These are phyloP conservation scores for Metschnikowia drakensbergensis DNA, from an alignment of 805 yeast genomes.

Conservation along the genomic window DNA sequence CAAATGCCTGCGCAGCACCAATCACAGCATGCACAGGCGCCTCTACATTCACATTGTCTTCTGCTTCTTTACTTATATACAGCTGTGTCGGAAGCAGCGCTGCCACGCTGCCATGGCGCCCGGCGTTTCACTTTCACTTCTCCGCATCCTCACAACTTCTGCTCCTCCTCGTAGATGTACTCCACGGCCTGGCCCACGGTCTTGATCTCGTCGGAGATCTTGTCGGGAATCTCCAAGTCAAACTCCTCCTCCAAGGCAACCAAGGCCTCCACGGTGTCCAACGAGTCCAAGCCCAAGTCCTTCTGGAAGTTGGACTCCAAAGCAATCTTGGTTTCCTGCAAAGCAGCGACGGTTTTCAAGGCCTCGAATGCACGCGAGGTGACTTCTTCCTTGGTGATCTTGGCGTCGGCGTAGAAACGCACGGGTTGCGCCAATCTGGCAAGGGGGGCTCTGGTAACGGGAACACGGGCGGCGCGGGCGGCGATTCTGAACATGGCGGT, in stretches of 20 bases:
- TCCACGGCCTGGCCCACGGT: conserved; percentile 92
- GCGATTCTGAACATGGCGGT: conserved; percentile 50
- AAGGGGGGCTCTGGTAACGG: conserved; percentile 30
- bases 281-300: conserved; percentile 86
- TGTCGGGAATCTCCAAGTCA: conserved; percentile 81
- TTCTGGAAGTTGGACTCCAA: conserved; percentile 54
- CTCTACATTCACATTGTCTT: not conserved
- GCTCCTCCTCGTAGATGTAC: conserved; percentile 68
- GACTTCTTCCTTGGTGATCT: conserved; percentile 73
- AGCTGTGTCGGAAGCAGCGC: not conserved
- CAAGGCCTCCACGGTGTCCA: conserved; percentile 92
- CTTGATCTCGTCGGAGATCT: conserved; percentile 89
- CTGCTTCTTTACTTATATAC: conserved; percentile 3
- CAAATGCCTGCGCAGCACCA: no score
- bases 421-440: conserved; percentile 24
- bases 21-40: not conserved
- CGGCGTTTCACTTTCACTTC: not conserved
- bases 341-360: conserved; percentile 51
- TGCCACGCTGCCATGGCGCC: not conserved
- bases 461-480: conserved; percentile 42
- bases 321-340: conserved; percentile 41
- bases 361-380: conserved; percentile 80
- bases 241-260: conserved; percentile 84
- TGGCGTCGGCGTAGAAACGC: conserved; percentile 59
- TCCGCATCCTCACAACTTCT: conserved; percentile 34